Base-by-base conservation (phyloP, 805 yeast species). In the Saccharomycopsis javanensis region DNA sequence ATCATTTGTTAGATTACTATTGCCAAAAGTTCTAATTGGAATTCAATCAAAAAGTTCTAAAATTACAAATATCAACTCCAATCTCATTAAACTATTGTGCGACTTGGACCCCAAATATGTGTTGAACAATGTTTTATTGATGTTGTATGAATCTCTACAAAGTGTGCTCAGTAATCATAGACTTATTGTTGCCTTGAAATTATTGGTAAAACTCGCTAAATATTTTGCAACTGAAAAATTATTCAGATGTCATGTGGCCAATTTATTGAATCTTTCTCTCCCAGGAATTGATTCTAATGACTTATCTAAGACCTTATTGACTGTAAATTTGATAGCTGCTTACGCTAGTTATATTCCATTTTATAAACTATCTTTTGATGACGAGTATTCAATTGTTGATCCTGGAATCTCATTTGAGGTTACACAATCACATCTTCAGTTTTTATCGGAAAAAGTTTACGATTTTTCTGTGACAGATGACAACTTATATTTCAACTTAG, bases 251-350 rank as follows among this genome's bases (percentile, higher is more conserved):
- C 99, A 94, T 65, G 72, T 89, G 11, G 81, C 95, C 0, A 79
- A 95, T 55, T 72, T 94, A 15, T 67, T 91, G 42, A 79, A 83
- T 28, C 75, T 88, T 68, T 72, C 84, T 1, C 68, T 90, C 6
- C 87, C 90, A 0, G 96, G 94, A 31, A 82, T 94, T 30, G 98
- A 94, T 67, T 80, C 91, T 0, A 94, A 91, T 67, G 99, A 94
- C 68, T 75, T 89, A 53, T 76, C 75, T 13, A 80, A 91, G 66
- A 84, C 96, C 0, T 75, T 82, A 15, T 77, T 81, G 54, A 79
- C 96, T 0, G 70, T 91, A 45, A 79, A 83, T 58, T 77, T 86
- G 18, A 77, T 94, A 56, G 85, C 88, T 10, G 75, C 88, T 0
- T 79, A 85, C 25, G 83, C 89, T 0, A 74, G 85, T 5, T 85